Conservation (phyloP, 2,329 filamentous ascomycete species). For the Sclerotinia trifoliorum region DNA sequence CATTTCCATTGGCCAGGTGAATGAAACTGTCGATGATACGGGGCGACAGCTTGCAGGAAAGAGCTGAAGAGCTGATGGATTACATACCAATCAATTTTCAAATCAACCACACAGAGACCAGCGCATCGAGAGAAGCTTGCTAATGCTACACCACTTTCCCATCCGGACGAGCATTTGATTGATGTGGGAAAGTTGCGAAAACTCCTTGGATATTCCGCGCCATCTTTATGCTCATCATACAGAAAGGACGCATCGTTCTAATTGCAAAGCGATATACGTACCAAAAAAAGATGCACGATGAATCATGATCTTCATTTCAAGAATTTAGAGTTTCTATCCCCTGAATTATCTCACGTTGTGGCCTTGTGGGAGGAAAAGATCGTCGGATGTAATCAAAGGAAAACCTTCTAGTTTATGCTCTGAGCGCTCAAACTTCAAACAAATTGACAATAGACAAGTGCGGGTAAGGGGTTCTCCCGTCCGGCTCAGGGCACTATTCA, state of each 20-base stretch:
- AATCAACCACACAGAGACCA: constrained; percentile 21
- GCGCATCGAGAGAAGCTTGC: constrained; percentile 15
- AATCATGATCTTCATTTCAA: constrained; percentile 11
- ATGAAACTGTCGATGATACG: constrained; percentile 23
- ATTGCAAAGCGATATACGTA: not conserved
- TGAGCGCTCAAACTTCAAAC: not conserved
- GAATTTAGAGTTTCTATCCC: constrained; percentile 14
- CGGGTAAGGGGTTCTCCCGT: not conserved
- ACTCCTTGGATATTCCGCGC: not conserved
- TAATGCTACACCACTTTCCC: not conserved
- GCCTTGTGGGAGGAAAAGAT: constrained; percentile 15
- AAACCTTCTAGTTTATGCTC: not conserved
- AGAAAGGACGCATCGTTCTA: not conserved
- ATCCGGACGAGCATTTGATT: constrained; percentile 1
- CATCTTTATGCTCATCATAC: constrained; percentile 14
- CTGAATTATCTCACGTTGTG: constrained; percentile 14
- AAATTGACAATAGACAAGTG: constrained; percentile 1
- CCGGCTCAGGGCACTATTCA: not conserved
- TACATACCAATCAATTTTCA: constrained; percentile 18
- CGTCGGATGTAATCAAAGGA: not conserved
- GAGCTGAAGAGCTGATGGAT: constrained; percentile 15
- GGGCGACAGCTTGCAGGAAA: constrained; percentile 14
- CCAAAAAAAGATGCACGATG: not conserved
- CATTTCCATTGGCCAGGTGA: constrained; percentile 7
- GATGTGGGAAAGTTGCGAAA: not conserved